Evolutionary conservation across 805 yeast genomes (phyloP).

Genomic region (Ogataea nitratoaversa): DNA sequence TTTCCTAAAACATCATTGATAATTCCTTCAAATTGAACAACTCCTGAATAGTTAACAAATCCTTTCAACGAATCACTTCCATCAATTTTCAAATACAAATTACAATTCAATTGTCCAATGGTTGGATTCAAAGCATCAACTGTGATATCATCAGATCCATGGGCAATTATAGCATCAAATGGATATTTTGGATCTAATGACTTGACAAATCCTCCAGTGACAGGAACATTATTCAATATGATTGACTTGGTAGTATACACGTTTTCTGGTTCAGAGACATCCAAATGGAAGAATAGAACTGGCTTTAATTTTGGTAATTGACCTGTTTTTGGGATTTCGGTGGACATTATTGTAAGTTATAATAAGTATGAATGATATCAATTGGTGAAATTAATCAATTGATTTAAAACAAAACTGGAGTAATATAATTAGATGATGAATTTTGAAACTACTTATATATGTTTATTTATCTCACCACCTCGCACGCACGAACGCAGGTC

Average conservation of each 20-base stretch:
- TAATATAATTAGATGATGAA: too few relatives aligned
- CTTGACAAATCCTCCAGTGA: constrained; percentile 34
- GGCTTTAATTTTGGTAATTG: constrained; percentile 30
- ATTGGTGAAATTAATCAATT: too few relatives aligned
- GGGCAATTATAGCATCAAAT: constrained; percentile 33
- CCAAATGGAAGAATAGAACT: constrained; percentile 34
- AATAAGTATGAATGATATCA: neutral
- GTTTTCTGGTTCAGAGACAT: constrained; percentile 30
- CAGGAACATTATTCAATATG: constrained; percentile 27
- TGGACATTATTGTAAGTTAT: constrained; percentile 1
- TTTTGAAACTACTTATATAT: too few relatives aligned
- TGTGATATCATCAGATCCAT: constrained; percentile 49
- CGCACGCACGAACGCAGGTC: too few relatives aligned
- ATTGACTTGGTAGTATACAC: constrained; percentile 26
- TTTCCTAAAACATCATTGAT: constrained; percentile 35
- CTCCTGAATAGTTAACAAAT: constrained; percentile 45
- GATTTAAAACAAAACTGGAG: too few relatives aligned
- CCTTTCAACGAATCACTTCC: constrained; percentile 38
- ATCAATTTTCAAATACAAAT: constrained; percentile 34
- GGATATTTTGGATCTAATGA: constrained; percentile 35
- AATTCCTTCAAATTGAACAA: constrained; percentile 35
- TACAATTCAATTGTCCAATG: constrained; percentile 42
- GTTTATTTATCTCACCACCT: too few relatives aligned
- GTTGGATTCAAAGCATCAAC: constrained; percentile 26
- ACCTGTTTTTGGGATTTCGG: constrained; percentile 14